Base-by-base conservation (phyloP, 495 filamentous ascomycete species). In the Mycothermus thermophilus region DNA sequence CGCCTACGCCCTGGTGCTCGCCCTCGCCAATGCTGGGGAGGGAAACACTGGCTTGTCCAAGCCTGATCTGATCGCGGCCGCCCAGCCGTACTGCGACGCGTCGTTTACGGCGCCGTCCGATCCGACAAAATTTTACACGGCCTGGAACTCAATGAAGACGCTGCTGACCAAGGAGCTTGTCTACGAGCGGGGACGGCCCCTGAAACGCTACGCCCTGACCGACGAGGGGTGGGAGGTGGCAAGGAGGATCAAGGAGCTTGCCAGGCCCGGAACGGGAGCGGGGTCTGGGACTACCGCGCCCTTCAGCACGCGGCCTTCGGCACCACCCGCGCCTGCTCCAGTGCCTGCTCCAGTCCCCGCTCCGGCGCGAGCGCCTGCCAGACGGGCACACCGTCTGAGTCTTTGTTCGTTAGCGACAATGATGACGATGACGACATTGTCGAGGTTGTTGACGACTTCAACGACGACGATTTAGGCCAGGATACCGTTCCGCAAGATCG, bases 91-190 rank as follows among this genome's bases (percentile, higher is more conserved):
- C 52, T 85, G 77, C 44, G 80, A 87, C 50, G 57, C 76, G 4
- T 85, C 80, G 0, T 87, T 85, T 47, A 79, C 72, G 0, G 73
- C 71, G 1, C 77, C 80, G 5, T 57, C 60, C 8, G 76, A 85
- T 32, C 60, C 78, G 3, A 76, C 62, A 4, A 80, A 73, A 43
- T 80, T 68, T 48, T 83, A 83, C 43, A 90, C 82, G 2, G 83
- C 83, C 0, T 92, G 84, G 84, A 77, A 68, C 47, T 83, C 80
- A 0, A 92, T 92, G 73, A 86, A 83, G 46, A 81, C 77, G 0
- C 59, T 90, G 18, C 44, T 75, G 2, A 61, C 74, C 18, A 86
- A 87, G 54, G 81, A 86, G 27, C 60, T 86, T 8, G 80, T 87
- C 0, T 77, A 75, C 39, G 73, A 80, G 34, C 70, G 72, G 25